Percentiles rank a stretch among this genome's conserved stretches.
phyloP scores from a whole-genome alignment of 164 flowering plant genomes.

The Taxillus chinensis region DNA sequence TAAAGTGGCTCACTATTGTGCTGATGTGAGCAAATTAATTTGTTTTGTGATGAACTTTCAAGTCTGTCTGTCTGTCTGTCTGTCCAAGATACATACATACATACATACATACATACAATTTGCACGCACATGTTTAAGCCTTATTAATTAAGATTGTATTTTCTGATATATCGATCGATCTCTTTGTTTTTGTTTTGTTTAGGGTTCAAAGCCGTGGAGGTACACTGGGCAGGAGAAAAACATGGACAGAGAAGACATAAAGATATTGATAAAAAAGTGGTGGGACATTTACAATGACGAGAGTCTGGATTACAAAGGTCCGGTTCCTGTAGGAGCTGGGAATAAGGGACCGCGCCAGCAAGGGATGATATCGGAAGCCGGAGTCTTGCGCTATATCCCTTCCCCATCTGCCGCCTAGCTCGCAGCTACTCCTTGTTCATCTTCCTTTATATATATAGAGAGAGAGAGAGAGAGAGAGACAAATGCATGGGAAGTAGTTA shows the following conservation, averaged over 20 bases:
- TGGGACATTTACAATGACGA: slow-evolving; percentile 42
- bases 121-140: too few relatives aligned
- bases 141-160: too few relatives aligned
- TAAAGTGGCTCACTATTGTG: slow-evolving; percentile 60
- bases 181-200: not conserved
- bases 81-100: too few relatives aligned
- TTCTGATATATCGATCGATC: too few relatives aligned
- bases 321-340: not conserved
- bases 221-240: slow-evolving; percentile 48
- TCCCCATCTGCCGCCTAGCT: slow-evolving; percentile 34
- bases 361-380: slow-evolving; percentile 12
- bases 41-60: not conserved
- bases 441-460: too few relatives aligned
- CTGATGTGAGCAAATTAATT: slow-evolving; percentile 33
- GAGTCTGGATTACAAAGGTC: slow-evolving; percentile 26
- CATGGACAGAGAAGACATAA: slow-evolving; percentile 47
- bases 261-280: slow-evolving; percentile 45
- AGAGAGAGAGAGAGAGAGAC: too few relatives aligned
- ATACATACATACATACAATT: too few relatives aligned
- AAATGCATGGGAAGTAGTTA: too few relatives aligned
- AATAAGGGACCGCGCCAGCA: not conserved
- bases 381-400: slow-evolving; percentile 4
- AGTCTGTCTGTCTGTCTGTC: too few relatives aligned
- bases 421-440: too few relatives aligned
- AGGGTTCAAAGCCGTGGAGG: slow-evolving; percentile 63